Percentiles rank a stretch among this genome's conserved stretches.
Conservation (phyloP, 768 basidiomycete species). For the Boletus bicolor region DNA sequence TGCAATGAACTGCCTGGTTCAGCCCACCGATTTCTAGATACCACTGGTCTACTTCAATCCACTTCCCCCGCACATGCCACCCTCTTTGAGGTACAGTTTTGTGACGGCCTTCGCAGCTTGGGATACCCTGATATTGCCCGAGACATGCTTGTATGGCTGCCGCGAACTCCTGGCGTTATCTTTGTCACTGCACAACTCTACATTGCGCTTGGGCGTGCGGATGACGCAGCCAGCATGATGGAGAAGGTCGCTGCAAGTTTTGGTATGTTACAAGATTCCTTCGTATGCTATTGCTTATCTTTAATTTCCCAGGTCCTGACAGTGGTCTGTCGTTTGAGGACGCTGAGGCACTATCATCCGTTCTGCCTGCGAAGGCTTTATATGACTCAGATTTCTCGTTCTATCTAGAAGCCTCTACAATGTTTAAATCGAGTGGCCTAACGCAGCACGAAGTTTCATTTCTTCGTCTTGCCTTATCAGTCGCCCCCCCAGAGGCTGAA, state of each 20-base stretch:
- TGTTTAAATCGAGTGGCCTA: conserved; percentile 62
- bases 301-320: conserved; percentile 40
- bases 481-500: conserved; percentile 50
- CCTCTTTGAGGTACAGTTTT: conserved; percentile 67
- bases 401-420: conserved; percentile 70
- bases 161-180: conserved; percentile 68
- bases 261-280: conserved; percentile 46
- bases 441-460: conserved; percentile 69
- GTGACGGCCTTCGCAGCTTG: conserved; percentile 61
- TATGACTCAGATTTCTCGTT: conserved; percentile 66
- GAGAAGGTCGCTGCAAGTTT: conserved; percentile 75
- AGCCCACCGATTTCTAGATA: conserved; percentile 69
- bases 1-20: conserved; percentile 51
- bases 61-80: conserved; percentile 66
- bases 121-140: conserved; percentile 60
- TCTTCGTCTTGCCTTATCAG: conserved; percentile 76
- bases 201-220: conserved; percentile 61
- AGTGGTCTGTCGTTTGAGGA: conserved; percentile 57
- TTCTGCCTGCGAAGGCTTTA: conserved; percentile 56
- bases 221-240: conserved; percentile 69
- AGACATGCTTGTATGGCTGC: conserved; percentile 74
- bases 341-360: conserved; percentile 53
- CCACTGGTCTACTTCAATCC: conserved; percentile 63
- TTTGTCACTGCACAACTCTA: conserved; percentile 72
- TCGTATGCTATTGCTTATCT: background rate